Conservation (phyloP, 768 basidiomycete genomes). For the Boletus patriciae region DNA sequence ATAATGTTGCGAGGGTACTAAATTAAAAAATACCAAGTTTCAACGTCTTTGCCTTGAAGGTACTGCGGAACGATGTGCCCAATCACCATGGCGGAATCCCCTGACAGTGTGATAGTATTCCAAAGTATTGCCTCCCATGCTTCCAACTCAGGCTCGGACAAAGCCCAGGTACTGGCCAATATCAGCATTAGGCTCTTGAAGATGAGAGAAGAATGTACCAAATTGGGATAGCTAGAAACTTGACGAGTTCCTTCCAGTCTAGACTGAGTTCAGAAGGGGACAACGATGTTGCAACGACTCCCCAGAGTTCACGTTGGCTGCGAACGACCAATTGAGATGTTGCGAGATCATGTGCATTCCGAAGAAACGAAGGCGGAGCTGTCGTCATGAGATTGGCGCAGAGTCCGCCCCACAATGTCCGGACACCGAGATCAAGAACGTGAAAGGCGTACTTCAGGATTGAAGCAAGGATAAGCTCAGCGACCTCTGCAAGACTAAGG, state of each 20-base stretch:
- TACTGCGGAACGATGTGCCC: conserved; percentile 14
- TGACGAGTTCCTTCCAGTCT: conserved; percentile 43
- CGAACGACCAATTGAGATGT: conserved; percentile 24
- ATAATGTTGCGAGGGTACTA: not conserved
- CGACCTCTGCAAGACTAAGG: conserved; percentile 41
- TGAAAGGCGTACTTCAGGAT: conserved; percentile 46
- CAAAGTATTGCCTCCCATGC: conserved; percentile 44
- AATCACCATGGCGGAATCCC: conserved; percentile 8
- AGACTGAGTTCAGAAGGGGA: conserved; percentile 23
- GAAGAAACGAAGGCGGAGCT: conserved; percentile 42
- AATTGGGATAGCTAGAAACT: conserved; percentile 49
- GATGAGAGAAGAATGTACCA: conserved; percentile 35
- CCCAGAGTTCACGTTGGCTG: conserved; percentile 47
- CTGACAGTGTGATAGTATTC: conserved; percentile 27
- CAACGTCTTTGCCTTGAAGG: conserved; percentile 15
- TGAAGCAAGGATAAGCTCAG: conserved; percentile 46
- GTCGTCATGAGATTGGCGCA: conserved; percentile 48
- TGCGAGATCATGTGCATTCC: conserved; percentile 32
- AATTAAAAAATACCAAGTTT: conserved; percentile 22
- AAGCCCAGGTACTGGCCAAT: conserved; percentile 42
- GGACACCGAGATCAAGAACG: conserved; percentile 40
- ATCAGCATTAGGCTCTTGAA: conserved; percentile 4
- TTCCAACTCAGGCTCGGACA: conserved; percentile 42
- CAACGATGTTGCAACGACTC: conserved; percentile 39
- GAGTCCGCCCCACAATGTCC: conserved; percentile 46